These are phyloP conservation scores for Venturia nashicola DNA, from an alignment of 2,329 filamentous ascomycete genomes.

Conservation along the genomic window DNA sequence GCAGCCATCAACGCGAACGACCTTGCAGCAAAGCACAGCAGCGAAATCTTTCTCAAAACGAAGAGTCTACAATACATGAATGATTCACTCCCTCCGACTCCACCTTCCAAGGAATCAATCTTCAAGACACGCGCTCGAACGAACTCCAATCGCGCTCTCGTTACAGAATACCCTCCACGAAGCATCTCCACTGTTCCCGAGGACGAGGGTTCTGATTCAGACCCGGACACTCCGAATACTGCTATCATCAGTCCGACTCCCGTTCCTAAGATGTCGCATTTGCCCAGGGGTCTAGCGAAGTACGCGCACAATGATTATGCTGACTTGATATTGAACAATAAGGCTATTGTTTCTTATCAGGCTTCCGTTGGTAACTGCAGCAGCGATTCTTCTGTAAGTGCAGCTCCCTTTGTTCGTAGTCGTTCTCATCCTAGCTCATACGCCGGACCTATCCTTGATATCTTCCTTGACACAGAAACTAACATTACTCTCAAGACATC, in stretches of 20 bases:
- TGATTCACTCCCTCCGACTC: background rate
- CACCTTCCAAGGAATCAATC: conserved; percentile 4
- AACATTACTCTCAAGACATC: background rate
- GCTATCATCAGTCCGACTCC: background rate
- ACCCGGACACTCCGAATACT: background rate
- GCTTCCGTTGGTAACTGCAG: background rate
- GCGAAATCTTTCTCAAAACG: background rate
- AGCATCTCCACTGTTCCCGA: background rate
- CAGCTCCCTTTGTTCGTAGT: background rate
- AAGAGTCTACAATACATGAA: conserved; percentile 8
- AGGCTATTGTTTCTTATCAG: background rate
- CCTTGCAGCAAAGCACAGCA: background rate
- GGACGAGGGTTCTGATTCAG: background rate
- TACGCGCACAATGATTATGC: background rate
- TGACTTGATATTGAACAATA: background rate
- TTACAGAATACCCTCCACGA: background rate
- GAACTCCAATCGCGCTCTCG: background rate
- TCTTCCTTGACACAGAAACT: background rate
- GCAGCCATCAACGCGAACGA: background rate
- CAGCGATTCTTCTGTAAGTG: background rate
- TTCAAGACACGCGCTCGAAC: background rate
- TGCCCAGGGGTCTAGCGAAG: background rate
- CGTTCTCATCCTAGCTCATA: background rate
- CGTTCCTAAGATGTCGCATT: background rate
- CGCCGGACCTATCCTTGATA: background rate